phyloP scores from a whole-genome alignment of 768 basidiomycete species.

The Tylopilus intermedius region DNA sequence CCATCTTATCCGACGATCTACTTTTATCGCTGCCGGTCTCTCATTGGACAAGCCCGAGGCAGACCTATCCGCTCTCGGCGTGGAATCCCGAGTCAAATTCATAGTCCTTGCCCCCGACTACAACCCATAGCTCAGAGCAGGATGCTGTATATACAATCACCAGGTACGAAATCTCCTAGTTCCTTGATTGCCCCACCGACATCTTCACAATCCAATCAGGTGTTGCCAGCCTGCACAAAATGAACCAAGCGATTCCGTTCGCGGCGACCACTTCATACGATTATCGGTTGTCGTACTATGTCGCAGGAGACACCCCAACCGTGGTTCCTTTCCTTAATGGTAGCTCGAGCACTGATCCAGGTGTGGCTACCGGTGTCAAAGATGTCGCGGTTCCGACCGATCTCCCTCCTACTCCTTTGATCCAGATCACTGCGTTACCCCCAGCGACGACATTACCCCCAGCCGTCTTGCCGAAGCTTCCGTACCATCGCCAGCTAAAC shows the following conservation, averaged over 20 bases:
- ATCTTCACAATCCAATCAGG: conserved; percentile 5
- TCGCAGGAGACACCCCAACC: conserved; percentile 21
- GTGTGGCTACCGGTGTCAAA: background rate
- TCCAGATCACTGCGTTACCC: conserved; percentile 33
- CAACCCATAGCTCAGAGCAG: conserved; percentile 10
- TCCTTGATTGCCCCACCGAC: conserved; percentile 2
- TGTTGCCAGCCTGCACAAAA: conserved; percentile 3
- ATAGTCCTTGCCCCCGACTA: conserved; percentile 38
- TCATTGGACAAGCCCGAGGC: conserved; percentile 53
- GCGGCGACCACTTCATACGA: conserved; percentile 24
- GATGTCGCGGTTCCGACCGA: conserved; percentile 4
- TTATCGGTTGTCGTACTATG: conserved; percentile 36
- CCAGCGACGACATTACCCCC: conserved; percentile 19
- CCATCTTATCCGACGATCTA: conserved; percentile 70
- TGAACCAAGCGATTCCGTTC: conserved; percentile 15
- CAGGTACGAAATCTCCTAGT: conserved; percentile 12
- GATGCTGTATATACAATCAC: conserved; percentile 20
- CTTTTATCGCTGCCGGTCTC: conserved; percentile 76
- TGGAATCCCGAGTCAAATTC: conserved; percentile 50
- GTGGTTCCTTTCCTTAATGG: conserved; percentile 5
- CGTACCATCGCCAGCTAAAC: conserved; percentile 20
- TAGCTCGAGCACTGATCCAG: background rate
- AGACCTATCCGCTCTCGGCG: conserved; percentile 59
- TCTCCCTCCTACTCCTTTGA: conserved; percentile 16
- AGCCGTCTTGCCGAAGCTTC: conserved; percentile 14